Percentiles rank a stretch among this genome's conserved stretches.
Evolutionary conservation across 345 rosid species (phyloP).

Genomic region (Hypericum perforatum): DNA sequence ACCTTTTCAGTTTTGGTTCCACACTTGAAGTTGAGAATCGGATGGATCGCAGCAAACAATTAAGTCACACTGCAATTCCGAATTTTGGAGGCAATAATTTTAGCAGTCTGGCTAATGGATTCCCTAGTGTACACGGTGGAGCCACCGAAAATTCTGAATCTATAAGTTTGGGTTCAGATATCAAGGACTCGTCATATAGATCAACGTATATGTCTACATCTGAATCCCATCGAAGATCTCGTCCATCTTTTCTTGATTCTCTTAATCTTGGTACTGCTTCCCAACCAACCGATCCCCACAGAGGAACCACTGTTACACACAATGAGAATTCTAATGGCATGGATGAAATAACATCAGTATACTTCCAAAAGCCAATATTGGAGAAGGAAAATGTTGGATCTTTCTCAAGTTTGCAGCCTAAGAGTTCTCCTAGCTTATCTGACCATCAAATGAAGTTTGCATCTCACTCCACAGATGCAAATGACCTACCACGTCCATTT

Average conservation of each 20-base stretch:
- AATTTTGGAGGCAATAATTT: constrained; percentile 32
- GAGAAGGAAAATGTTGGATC: constrained; percentile 29
- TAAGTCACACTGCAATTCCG: constrained; percentile 19
- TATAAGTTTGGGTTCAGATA: constrained; percentile 31
- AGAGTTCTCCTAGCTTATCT: constrained; percentile 22
- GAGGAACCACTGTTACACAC: constrained; percentile 23
- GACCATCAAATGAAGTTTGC: constrained; percentile 25
- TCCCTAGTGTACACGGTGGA: constrained; percentile 23
- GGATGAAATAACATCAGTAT: constrained; percentile 29
- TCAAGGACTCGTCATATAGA: constrained; percentile 29
- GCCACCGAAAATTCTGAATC: constrained; percentile 34
- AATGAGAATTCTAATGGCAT: constrained; percentile 25
- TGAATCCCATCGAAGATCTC: constrained; percentile 56
- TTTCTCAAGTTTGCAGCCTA: constrained; percentile 19
- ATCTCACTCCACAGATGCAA: constrained; percentile 27
- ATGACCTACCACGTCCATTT: constrained; percentile 16
- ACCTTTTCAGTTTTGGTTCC: constrained; percentile 27
- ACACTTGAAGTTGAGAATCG: constrained; percentile 27
- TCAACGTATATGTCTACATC: constrained; percentile 26
- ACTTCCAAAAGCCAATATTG: constrained; percentile 22
- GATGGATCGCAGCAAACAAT: constrained; percentile 19
- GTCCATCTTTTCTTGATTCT: constrained; percentile 89
- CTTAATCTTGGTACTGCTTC: constrained; percentile 41
- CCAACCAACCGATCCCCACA: constrained; percentile 29
- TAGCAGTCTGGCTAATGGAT: constrained; percentile 30